Conservation (phyloP, 2,329 filamentous ascomycete species). For the Xylariales sp. region DNA sequence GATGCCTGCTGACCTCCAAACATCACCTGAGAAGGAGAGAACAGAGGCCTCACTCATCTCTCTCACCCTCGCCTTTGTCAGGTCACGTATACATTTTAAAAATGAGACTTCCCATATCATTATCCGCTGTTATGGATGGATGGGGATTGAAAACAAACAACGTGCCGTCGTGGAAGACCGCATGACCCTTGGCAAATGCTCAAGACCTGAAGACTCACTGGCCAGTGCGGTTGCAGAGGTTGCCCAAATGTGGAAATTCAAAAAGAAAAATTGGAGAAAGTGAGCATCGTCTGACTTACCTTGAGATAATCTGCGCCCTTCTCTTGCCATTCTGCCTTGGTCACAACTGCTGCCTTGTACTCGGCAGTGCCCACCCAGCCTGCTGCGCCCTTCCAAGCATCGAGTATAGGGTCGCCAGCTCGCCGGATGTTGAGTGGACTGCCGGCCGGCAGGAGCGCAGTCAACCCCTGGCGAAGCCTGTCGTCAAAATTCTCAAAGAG, state of each 20-base stretch:
- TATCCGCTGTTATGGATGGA: too few species aligned
- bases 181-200: neutral
- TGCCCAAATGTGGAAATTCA: too few species aligned
- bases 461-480: conserved; percentile 68
- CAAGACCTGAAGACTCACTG: neutral
- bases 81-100: too few species aligned
- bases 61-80: too few species aligned
- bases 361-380: conserved; percentile 66
- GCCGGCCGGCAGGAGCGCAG: conserved; percentile 66
- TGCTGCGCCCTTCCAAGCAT: conserved; percentile 92
- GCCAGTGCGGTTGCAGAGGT: neutral
- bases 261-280: too few species aligned
- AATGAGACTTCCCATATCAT: too few species aligned
- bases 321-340: conserved; percentile 79
- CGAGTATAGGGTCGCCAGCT: conserved; percentile 72
- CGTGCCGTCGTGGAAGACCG: too few species aligned
- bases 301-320: conserved; percentile 94
- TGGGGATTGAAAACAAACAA: too few species aligned
- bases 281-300: conserved; percentile 44
- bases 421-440: conserved; percentile 65
- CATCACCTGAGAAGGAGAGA: too few species aligned
- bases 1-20: too few species aligned
- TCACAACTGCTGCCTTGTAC: conserved; percentile 64
- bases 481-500: conserved; percentile 85
- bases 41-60: too few species aligned